These are phyloP conservation scores for Penicillium pancosmium DNA, from an alignment of 495 filamentous ascomycete species.

Conservation along the genomic window DNA sequence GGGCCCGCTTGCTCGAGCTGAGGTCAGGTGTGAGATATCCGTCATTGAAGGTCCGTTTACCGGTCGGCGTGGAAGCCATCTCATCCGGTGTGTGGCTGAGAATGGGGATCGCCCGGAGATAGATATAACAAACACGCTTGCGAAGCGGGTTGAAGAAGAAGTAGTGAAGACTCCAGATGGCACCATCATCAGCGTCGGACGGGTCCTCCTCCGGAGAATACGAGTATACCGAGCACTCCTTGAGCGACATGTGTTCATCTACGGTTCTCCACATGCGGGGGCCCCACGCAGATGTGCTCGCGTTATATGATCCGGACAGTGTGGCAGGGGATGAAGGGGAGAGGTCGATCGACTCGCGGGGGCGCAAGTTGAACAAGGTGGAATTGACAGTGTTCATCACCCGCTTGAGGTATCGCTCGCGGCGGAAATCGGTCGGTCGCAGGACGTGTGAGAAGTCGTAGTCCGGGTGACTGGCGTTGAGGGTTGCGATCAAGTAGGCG, in stretches of 20 bases:
- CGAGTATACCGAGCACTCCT: constrained; percentile 81
- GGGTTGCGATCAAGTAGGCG: constrained; percentile 92
- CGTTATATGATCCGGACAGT: constrained; percentile 46
- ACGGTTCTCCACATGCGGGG: constrained; percentile 87
- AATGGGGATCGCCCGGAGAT: constrained; percentile 82
- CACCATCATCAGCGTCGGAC: constrained; percentile 85
- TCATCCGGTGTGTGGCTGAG: constrained; percentile 66
- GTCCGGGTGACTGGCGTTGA: constrained; percentile 97
- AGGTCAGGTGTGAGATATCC: constrained; percentile 49
- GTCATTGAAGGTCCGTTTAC: constrained; percentile 54
- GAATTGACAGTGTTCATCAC: constrained; percentile 86
- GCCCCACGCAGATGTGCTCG: constrained; percentile 63
- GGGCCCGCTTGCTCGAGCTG: constrained; percentile 73
- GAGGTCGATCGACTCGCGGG: constrained; percentile 52
- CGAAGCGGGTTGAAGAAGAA: constrained; percentile 94
- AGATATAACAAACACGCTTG: constrained; percentile 95
- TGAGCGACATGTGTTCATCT: constrained; percentile 87
- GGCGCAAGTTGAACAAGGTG: constrained; percentile 81
- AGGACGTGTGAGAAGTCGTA: constrained; percentile 95
- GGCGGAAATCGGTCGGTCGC: constrained; percentile 82
- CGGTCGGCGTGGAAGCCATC: constrained; percentile 41
- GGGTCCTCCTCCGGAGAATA: constrained; percentile 85
- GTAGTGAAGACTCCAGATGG: constrained; percentile 93
- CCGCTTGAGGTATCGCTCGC: constrained; percentile 69
- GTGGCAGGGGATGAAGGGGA: constrained; percentile 50